Base-by-base conservation (phyloP, 164 flowering plant species). In the Chimonanthus salicifolius region DNA sequence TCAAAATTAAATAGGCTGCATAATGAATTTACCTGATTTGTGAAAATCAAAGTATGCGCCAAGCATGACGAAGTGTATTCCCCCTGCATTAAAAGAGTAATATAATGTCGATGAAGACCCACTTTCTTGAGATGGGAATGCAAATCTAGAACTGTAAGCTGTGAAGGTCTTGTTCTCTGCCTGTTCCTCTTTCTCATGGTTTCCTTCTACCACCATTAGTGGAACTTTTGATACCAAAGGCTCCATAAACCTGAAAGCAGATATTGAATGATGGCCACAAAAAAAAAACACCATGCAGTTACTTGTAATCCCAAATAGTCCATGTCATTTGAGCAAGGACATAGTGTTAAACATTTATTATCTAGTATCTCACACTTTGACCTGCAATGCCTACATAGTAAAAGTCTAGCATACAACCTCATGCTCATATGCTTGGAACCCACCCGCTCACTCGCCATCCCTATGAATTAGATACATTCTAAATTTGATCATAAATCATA, bases 41-140 rank as follows among this genome's bases (percentile, higher is more conserved):
- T 87, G 62, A 77, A 88, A 94, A 16, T 78, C 64, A 68, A 72
- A 82, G 73, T 94, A 94, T n/a, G 94, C 90, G 62, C 97, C 94
- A 69, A 94, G 92, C 93, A 94, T 89, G 13, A 94, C 73, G 64
- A 92, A 91, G 80, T 94, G 99, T 73, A 92, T 82, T 7, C 99
- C 99, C 15, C 97, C 99, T 2, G 97, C 95, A 83, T 94, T 86
- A 74, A 91, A 94, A 5, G 99, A 94, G 77, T 94, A 94, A 78
- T 91, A 94, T 45, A 92, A 83, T 49, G 95, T 80, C 1, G 97
- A 91, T 6, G 75, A 58, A 10, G 99, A 92, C 75, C 89, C 87
- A 78, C 94, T 86, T 80, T 94, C 97, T 72, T 78, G 72, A 70
- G 87, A 83, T 6, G 97, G 97, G 77, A 92, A 92, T 60, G 95